phyloP scores from a whole-genome alignment of 2,329 filamentous ascomycete genomes.

The Verruconis gallopava region DNA sequence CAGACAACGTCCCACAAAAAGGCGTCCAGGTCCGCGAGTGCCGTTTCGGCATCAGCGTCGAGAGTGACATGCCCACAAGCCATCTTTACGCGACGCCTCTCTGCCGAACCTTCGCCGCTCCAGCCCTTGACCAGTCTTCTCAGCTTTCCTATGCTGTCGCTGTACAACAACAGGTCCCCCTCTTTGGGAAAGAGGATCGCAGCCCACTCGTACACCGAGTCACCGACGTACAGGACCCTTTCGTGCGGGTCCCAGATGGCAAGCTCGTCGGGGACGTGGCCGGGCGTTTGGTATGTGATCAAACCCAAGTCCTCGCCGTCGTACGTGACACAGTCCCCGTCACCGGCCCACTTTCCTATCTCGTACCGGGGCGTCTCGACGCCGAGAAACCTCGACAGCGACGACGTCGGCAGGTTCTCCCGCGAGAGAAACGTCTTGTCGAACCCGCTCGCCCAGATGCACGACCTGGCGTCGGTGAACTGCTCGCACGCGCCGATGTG shows the following conservation, averaged over 20 bases:
- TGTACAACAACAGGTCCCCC: background rate
- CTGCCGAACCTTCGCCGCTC: background rate
- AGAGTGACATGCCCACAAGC: background rate
- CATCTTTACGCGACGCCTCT: background rate
- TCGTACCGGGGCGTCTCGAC: conserved; percentile 27
- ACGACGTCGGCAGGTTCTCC: conserved; percentile 26
- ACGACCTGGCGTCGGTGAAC: conserved; percentile 16
- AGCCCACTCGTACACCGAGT: conserved; percentile 30
- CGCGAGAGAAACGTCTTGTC: conserved; percentile 28
- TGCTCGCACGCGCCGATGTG: conserved; percentile 24
- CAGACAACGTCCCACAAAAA: background rate
- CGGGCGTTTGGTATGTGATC: conserved; percentile 33
- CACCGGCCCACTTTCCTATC: conserved; percentile 29
- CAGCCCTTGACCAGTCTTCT: background rate
- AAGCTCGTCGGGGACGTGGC: conserved; percentile 34
- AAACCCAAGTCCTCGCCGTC: conserved; percentile 21
- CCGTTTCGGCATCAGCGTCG: background rate
- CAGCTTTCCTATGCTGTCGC: background rate
- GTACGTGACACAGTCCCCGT: conserved; percentile 22
- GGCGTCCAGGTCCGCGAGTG: background rate
- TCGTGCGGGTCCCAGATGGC: conserved; percentile 34
- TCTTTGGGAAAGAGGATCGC: conserved; percentile 27
- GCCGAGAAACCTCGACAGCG: conserved; percentile 27
- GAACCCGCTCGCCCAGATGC: conserved; percentile 23
- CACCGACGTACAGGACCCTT: conserved; percentile 33